These are phyloP conservation scores for Nepenthes mirabilis DNA, from an alignment of 148 eudicot species.

Conservation along the genomic window DNA sequence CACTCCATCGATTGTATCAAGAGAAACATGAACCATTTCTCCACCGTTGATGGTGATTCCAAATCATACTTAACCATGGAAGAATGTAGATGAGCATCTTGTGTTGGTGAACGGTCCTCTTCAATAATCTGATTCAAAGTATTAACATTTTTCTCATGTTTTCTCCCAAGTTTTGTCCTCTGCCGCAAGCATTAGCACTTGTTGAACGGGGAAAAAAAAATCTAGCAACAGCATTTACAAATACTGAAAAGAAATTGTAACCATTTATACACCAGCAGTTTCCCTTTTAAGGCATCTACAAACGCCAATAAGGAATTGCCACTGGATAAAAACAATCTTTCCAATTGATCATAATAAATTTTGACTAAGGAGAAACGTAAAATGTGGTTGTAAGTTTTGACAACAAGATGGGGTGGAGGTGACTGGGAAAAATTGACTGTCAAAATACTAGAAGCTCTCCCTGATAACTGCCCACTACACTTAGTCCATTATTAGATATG, in stretches of 20 bases:
- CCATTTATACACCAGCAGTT: too few species aligned
- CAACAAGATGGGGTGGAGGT: too few species aligned
- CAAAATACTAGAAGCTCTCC: too few species aligned
- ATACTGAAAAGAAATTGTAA: not conserved
- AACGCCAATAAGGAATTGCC: too few species aligned
- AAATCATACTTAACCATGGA: constrained; percentile 24
- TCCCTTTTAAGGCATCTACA: too few species aligned
- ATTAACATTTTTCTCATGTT: constrained; percentile 33
- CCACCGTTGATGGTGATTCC: constrained; percentile 12
- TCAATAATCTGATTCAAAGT: constrained; percentile 31
- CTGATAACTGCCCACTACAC: too few species aligned
- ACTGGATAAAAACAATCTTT: too few species aligned
- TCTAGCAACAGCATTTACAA: not conserved
- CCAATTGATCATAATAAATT: too few species aligned
- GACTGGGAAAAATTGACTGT: too few species aligned
- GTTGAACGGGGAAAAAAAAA: not conserved
- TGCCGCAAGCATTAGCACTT: constrained; percentile 15
- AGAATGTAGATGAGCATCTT: constrained; percentile 13
- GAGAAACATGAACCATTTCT: constrained; percentile 76
- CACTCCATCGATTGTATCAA: constrained; percentile 73
- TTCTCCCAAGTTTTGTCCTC: constrained; percentile 48
- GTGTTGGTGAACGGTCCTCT: constrained; percentile 26
- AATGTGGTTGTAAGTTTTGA: too few species aligned
- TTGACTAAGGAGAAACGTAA: too few species aligned
- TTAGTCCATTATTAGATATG: too few species aligned